Base-by-base conservation (phyloP, 2,329 filamentous ascomycete species). In the Alternaria sp. region DNA sequence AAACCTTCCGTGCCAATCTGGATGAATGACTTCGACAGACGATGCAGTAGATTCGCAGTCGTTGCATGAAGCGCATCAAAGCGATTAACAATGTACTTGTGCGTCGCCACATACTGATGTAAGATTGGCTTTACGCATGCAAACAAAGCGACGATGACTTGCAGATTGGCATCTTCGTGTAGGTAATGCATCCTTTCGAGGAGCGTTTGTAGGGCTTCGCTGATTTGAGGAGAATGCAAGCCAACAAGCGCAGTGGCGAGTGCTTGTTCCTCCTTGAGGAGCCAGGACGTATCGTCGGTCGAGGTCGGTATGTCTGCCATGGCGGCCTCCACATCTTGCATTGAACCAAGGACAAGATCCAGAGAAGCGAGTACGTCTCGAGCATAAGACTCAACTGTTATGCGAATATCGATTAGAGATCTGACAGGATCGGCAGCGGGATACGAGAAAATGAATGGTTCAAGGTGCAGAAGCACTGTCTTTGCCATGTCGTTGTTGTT, bases 1-100 rank as follows among this genome's bases (percentile, higher is more conserved):
- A 98, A 98, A 2, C 96, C 96, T 77, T 96, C 89, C 1, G 89
- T 87, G 1, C 92, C 89, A 54, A 99, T 87, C 62, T 93, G 90
- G 1, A 88, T 87, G 77, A 97, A 97, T 0, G 89, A 88, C 54
- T 90, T 92, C 32, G 90, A 88, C 47, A 99, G 86, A 13, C 90
- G 87, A 76, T 91, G 91, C 0, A 91, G 88, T 75, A 97, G 87
- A 70, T 91, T 91, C 71, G 89, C 91, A 2, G 89, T 89, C 12
- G 91, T 86, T 10, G 86, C 83, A 75, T 98, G 93, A 8, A 94
- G 82, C 2, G 84, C 81, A 1, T 88, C 81, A 63, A 91, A 88
- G 26, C 87, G 85, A 10, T 82, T 75, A 13, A 93, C 77, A 10
- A 88, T 81, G 43, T 87, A 84, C 44, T 85, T 81, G 69, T 88